Base-by-base conservation (phyloP, 345 rosid species). In the Hibiscus trionum region DNA sequence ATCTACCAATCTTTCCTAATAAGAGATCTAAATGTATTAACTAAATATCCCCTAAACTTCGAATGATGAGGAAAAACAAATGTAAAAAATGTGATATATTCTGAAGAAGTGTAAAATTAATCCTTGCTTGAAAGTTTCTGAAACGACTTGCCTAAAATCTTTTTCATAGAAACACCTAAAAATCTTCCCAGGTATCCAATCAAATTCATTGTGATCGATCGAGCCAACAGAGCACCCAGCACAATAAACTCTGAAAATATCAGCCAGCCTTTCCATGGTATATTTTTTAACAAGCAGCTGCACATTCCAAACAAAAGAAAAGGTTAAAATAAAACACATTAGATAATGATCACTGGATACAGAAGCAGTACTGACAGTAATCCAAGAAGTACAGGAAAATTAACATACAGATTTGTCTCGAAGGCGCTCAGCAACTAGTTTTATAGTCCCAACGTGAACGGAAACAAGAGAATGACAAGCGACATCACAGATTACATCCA, bases 161-260 rank as follows among this genome's bases (percentile, higher is more conserved):
- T 84, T 92, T 83, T 92, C 99, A 81, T 88, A 95, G 72, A 88
- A 84, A 76, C 99, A 95, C 82, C 93, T 92, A 84, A 95, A 76
- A 76, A 95, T 75, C 88, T 85, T 95, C 81, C 94, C 97, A 78
- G 98, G 99, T 81, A 95, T 89, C 99, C 97, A 95, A 79, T 90
- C 94, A 82, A 80, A 90, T 69, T 86, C 88, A 55, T 83, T 76
- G 55, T 67, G 75, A 76, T 61, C 76, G 64, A 75, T 72, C 74
- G 87, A 84, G 57, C 82, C 84, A 67, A 86, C 88, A 75, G 86
- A 73, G 68, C 82, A 82, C 72, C 73, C 80, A 57, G 65, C 61
- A 79, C 93, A 88, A 87, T 85, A 85, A 44, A 82, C 83, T 79
- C 82, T 84, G 88, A 86, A 87, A 73, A 95, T 77, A 70, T 92